These are phyloP conservation scores for Leccinum barrowsii DNA, from an alignment of 768 basidiomycete genomes.

Conservation along the genomic window DNA sequence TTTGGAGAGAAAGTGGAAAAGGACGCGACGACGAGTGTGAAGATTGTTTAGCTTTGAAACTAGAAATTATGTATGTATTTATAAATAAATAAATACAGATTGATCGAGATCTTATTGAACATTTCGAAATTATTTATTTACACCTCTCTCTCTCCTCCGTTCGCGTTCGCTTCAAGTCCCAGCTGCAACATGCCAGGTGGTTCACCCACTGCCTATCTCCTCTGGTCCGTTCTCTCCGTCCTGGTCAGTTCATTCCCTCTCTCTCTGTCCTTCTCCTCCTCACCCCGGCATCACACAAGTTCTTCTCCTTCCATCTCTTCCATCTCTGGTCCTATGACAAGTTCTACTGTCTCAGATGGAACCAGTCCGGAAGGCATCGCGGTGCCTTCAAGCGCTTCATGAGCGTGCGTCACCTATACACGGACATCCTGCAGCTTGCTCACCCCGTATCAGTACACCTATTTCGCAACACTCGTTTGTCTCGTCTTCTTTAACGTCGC, in stretches of 20 bases:
- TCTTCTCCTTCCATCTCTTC: constrained; percentile 59
- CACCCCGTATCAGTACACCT: constrained; percentile 60
- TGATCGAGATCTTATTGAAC: constrained; percentile 13
- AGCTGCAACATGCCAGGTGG: constrained; percentile 60
- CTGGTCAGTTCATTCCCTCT: constrained; percentile 41
- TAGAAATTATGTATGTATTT: not conserved
- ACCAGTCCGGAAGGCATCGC: constrained; percentile 63
- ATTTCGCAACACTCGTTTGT: constrained; percentile 64
- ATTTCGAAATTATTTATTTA: constrained; percentile 8
- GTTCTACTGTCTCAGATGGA: constrained; percentile 73
- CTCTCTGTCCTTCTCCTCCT: not conserved
- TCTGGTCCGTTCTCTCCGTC: constrained; percentile 70
- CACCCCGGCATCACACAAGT: constrained; percentile 37
- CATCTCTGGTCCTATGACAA: constrained; percentile 82
- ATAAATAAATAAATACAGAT: not conserved
- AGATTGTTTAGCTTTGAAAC: constrained; percentile 22
- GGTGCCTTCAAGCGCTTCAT: constrained; percentile 87
- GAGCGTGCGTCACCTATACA: constrained; percentile 56
- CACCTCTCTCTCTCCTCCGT: too few relatives aligned
- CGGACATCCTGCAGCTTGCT: constrained; percentile 1
- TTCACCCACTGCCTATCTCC: constrained; percentile 69
- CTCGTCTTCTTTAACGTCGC: constrained; percentile 61
- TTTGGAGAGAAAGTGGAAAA: constrained; percentile 64
- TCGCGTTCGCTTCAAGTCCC: not conserved
- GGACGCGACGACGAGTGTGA: constrained; percentile 31